Evolutionary conservation across 305 asterid genomes (phyloP).

Genomic region (Solanum hybrid): DNA sequence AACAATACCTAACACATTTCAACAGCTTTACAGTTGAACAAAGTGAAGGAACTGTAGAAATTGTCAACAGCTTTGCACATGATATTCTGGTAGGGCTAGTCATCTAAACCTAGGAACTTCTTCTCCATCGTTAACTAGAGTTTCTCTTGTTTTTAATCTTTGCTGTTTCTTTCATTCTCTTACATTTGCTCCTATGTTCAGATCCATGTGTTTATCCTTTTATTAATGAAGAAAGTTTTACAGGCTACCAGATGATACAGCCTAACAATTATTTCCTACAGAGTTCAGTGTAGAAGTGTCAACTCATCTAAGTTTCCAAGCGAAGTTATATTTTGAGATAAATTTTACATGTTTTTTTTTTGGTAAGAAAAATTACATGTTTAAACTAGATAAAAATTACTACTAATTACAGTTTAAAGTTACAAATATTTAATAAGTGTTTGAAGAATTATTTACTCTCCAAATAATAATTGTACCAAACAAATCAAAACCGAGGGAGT

Average conservation of each 20-base stretch:
- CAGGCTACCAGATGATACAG: not conserved
- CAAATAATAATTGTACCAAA: not conserved
- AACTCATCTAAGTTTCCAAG: not conserved
- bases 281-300: not conserved
- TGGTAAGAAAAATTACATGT: not conserved
- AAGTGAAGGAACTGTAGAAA: not conserved
- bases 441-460: not conserved
- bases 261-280: not conserved
- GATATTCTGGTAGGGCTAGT: slow-evolving; percentile 1
- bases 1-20: not conserved
- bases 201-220: not conserved
- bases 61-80: not conserved
- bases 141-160: not conserved
- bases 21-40: not conserved
- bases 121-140: not conserved
- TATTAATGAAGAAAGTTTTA: not conserved
- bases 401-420: not conserved
- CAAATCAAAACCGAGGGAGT: not conserved
- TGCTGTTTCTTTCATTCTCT: not conserved
- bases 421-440: not conserved
- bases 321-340: not conserved
- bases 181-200: not conserved
- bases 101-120: not conserved
- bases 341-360: not conserved
- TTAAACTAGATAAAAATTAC: not conserved